Evolutionary conservation across 345 rosid genomes (phyloP).

Genomic region (Lagerstroemia speciosa): DNA sequence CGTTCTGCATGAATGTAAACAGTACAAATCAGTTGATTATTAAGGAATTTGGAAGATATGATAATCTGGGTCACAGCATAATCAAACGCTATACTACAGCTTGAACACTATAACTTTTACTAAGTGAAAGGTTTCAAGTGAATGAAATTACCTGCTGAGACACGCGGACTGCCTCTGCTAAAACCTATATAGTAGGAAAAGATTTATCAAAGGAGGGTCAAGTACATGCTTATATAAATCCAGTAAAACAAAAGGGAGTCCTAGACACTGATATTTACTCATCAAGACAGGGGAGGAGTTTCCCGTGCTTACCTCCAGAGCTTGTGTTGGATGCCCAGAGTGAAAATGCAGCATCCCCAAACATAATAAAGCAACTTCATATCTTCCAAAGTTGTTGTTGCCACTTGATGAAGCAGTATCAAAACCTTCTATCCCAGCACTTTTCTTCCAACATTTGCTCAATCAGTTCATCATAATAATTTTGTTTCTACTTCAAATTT

Average conservation of each 20-base stretch:
- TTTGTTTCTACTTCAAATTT: not conserved
- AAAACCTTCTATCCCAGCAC: conserved; percentile 97
- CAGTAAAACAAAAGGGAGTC: not conserved
- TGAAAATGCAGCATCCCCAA: conserved; percentile 93
- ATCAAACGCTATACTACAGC: not conserved
- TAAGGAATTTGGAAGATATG: not conserved
- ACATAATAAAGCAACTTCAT: conserved; percentile 75
- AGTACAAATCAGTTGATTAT: not conserved
- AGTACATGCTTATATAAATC: not conserved
- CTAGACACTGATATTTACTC: not conserved
- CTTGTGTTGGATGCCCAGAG: conserved; percentile 95
- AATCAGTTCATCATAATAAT: conserved; percentile 26
- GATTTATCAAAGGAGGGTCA: conserved; percentile 7
- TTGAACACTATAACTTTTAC: not conserved
- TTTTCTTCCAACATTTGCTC: conserved; percentile 36
- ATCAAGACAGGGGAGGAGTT: not conserved
- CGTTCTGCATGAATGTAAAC: conserved; percentile 49
- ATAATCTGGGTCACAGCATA: not conserved
- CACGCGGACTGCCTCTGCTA: conserved; percentile 82
- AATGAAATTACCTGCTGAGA: conserved; percentile 61
- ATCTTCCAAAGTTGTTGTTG: conserved; percentile 54
- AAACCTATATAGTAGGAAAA: conserved; percentile 44
- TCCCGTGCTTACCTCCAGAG: conserved; percentile 58
- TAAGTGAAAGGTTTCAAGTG: conserved; percentile 2
- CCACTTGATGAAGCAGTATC: conserved; percentile 54